A percentile compares a stretch with the other conserved stretches of the same genome.
Conservation (phyloP, 2,329 filamentous ascomycete species). For the Penicillium sp. region DNA sequence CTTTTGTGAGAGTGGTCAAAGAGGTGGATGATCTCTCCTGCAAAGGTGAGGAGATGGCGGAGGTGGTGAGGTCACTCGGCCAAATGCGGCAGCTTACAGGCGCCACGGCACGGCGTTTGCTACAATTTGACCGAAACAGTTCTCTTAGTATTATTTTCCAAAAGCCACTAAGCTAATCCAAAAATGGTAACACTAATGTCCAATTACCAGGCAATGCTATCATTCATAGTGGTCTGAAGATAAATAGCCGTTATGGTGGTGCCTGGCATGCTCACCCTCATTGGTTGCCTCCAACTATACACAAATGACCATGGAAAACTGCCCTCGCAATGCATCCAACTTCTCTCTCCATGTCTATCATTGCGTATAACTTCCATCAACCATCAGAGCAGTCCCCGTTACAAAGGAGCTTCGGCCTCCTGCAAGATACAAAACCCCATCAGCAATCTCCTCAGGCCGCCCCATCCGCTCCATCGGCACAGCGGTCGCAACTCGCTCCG, state of each 20-base stretch:
- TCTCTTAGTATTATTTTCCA: too few species aligned
- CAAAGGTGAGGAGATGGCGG: not conserved
- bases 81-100: conserved; percentile 2
- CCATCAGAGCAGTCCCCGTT: conserved; percentile 20
- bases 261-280: not conserved
- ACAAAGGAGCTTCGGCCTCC: conserved; percentile 23
- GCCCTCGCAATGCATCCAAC: not conserved
- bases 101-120: not conserved
- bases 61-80: conserved; percentile 14
- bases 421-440: conserved; percentile 21
- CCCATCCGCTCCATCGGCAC: conserved; percentile 23
- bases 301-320: too few species aligned
- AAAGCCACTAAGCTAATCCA: not conserved
- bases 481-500: conserved; percentile 20
- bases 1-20: conserved; percentile 1
- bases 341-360: not conserved
- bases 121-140: too few species aligned
- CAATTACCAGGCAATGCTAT: not conserved
- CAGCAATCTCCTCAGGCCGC: conserved; percentile 20
- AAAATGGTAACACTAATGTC: not conserved
- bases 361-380: conserved; percentile 23
- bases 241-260: not conserved
- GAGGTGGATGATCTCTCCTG: not conserved
- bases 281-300: not conserved
- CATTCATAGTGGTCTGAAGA: too few species aligned